Evolutionary conservation across 805 yeast species (phyloP), one percentile per base, ranked within the genome.

Genomic region (Kodamaea laetipori): DNA sequence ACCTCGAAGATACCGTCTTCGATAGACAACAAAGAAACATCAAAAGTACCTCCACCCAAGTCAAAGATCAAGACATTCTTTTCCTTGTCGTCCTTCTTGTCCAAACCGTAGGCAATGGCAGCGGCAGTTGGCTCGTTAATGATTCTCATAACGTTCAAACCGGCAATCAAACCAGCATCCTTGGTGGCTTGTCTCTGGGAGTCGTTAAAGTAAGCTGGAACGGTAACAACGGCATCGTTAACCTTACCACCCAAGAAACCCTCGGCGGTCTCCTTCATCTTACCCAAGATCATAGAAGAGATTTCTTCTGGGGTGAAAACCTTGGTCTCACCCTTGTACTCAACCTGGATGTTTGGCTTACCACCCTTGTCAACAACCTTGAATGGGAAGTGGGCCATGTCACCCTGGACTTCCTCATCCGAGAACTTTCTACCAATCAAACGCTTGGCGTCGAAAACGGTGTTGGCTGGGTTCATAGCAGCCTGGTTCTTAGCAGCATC

Each of bases 61-160:
- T 71, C 75, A 65, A 71, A 70, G 54, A 71, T 71, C 55, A 71
- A 63, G 37, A 71, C 75, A 53, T 70, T 69, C 78, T 84, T 85
- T 76, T 86, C 95, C 39, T 58, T 50, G 53, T 66, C 74, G 61
- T 81, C 82, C 67, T 79, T 68, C 56, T 61, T 61, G 80, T 65
- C 82, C 78, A 59, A 60, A 57, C 64, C 64, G 64, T 60, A 61
- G 52, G 64, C 64, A 54, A 60, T 60, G 47, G 64, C 64, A 39
- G 64, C 64, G 42, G 64, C 64, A 38, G 64, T 59, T 41, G 64
- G 64, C 57, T 60, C 64, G 64, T 60, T 60, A 44, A 60, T 60
- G 49, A 60, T 59, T 59, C 64, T 59, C 63, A 55, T 56, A 35
- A 60, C 64, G 56, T 59, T 60, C 56, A 60, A 59, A 48, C 64